Evolutionary conservation across 805 yeast genomes (phyloP).

Genomic region (Barnettozyma salicaria): DNA sequence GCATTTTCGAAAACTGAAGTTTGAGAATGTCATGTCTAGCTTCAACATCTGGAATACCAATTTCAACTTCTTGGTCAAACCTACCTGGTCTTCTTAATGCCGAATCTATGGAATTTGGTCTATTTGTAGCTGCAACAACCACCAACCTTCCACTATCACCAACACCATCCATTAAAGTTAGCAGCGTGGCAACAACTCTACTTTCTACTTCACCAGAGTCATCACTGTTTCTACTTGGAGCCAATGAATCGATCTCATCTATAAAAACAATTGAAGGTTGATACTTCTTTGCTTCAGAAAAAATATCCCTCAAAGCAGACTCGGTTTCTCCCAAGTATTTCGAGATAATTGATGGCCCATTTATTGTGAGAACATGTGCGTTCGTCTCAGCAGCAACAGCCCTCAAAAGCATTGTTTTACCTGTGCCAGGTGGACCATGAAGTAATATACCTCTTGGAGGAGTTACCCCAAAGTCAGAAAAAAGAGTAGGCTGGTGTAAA

Average conservation of each 20-base stretch:
- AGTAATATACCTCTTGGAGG: constrained; percentile 92
- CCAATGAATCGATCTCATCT: constrained; percentile 91
- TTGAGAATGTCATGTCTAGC: constrained; percentile 69
- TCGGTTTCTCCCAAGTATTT: constrained; percentile 95
- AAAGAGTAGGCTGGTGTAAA: constrained; percentile 66
- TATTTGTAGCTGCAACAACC: constrained; percentile 65
- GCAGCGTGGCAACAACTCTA: constrained; percentile 81
- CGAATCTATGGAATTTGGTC: constrained; percentile 63
- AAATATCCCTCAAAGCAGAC: constrained; percentile 69
- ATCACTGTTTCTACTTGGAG: constrained; percentile 77
- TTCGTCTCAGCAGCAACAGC: constrained; percentile 73
- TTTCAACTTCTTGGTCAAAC: constrained; percentile 83
- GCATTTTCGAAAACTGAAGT: constrained; percentile 49
- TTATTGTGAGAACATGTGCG: constrained; percentile 80
- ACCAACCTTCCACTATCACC: constrained; percentile 61
- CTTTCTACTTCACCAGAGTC: constrained; percentile 89
- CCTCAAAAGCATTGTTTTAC: constrained; percentile 82
- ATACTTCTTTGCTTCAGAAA: constrained; percentile 75
- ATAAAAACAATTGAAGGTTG: constrained; percentile 86
- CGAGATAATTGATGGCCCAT: constrained; percentile 88
- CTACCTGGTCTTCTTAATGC: constrained; percentile 83
- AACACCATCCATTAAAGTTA: constrained; percentile 77
- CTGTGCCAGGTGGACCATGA: constrained; percentile 98
- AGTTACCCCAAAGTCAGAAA: constrained; percentile 76
- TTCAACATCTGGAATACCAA: constrained; percentile 85